Base-by-base conservation (phyloP, 805 yeast species). In the Lipomyces yamanashiensis region DNA sequence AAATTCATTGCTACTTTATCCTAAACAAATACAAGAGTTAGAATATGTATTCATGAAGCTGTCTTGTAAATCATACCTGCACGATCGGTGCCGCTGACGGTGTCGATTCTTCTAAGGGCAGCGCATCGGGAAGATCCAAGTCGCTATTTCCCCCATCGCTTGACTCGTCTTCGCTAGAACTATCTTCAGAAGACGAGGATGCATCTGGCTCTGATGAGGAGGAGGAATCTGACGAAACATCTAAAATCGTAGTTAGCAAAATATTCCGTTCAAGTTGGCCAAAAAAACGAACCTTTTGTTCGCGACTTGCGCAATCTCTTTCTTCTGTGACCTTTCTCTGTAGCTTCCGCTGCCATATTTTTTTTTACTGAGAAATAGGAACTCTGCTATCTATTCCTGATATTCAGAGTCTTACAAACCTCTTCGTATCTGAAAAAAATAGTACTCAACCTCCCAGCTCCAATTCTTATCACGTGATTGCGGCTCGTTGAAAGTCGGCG, bases 271-370 rank as follows among this genome's bases (percentile, higher is more conserved):
- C 9, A n/a, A 4, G 21, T 43, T 17, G 7, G 21, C 12, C 12
- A 37, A 13, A 7, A 19, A 23, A 2, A 13, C 28, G 12, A 28
- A 63, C 67, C 67, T 58, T 61, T 60, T 23, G 69, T 66, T 37
- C 69, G 59, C 50, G 69, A 50, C 56, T 64, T 66, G 13, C 69
- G 52, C 15, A 40, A 59, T 17, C 69, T 48, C 47, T 66, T 66
- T 36, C 69, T 62, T 41, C 56, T 44, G 28, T 58, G 63, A 28
- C 23, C 50, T 34, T 56, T 59, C 3, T 47, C 56, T 34, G 43
- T 17, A 7, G 34, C 50, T 28, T 15, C 50, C 10, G 8, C 21
- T 7, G 40, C 58, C 41, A 17, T 17, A 17, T 33, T 34, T 50
- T n/a, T 6, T 44, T 34, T 17, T 15, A 4, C 19, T 15, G 13